These are phyloP conservation scores for Neotropicomus parvogracilis DNA, from an alignment of 1,284 basidiomycete genomes.

Conservation along the genomic window DNA sequence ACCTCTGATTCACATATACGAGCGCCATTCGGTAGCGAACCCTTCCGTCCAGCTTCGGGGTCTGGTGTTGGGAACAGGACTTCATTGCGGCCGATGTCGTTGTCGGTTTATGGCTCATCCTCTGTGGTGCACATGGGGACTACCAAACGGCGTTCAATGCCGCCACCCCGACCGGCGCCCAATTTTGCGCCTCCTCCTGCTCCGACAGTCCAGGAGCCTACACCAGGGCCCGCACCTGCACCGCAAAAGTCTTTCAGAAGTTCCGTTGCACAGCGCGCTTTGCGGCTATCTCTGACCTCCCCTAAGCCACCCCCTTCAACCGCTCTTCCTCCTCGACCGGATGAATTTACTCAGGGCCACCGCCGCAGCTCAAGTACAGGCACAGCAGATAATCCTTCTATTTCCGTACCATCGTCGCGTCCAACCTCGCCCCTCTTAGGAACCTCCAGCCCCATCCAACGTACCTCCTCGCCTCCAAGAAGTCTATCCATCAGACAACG, in stretches of 20 bases:
- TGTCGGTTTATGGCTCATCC: slow-evolving; percentile 15
- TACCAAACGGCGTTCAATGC: slow-evolving; percentile 55
- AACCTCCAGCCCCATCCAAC: slow-evolving; percentile 15
- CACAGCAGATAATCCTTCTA: slow-evolving; percentile 24
- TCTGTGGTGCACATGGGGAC: slow-evolving; percentile 24
- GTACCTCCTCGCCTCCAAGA: slow-evolving; percentile 28
- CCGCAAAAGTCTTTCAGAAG: slow-evolving; percentile 47
- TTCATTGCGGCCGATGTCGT: slow-evolving; percentile 21
- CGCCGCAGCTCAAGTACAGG: slow-evolving; percentile 33
- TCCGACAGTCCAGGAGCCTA: slow-evolving; percentile 38
- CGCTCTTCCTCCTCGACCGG: slow-evolving; percentile 56
- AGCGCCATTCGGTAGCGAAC: slow-evolving; percentile 5
- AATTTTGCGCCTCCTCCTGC: slow-evolving; percentile 66
- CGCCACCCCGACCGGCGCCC: slow-evolving; percentile 67
- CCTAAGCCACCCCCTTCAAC: slow-evolving; percentile 59
- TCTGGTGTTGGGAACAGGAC: slow-evolving; percentile 4
- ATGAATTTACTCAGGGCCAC: slow-evolving; percentile 42
- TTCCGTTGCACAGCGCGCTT: slow-evolving; percentile 48
- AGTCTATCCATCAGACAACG: slow-evolving; percentile 54
- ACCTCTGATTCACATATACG: slow-evolving; percentile 44
- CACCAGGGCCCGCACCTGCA: slow-evolving; percentile 40
- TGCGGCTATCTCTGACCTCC: slow-evolving; percentile 58
- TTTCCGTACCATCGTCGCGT: slow-evolving; percentile 45
- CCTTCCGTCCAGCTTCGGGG: slow-evolving; percentile 10
- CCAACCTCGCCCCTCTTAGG: slow-evolving; percentile 23